These are phyloP conservation scores for Ophiocordyceps sinensis DNA, from an alignment of 2,329 filamentous ascomycete genomes.

Conservation along the genomic window DNA sequence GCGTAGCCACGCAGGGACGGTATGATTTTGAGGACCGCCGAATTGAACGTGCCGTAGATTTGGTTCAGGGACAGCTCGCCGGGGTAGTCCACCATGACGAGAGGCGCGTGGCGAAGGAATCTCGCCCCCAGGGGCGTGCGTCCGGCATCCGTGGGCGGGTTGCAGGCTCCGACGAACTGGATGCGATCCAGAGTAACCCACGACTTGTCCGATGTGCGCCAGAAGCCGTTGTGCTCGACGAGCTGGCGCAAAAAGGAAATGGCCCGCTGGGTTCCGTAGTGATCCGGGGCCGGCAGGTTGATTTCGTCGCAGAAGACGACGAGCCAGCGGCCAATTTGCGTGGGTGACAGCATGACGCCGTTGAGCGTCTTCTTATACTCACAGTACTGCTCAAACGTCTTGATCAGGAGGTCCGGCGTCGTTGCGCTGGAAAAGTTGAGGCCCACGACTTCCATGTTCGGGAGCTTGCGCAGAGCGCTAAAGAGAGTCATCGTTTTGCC, in stretches of 20 bases:
- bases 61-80: conserved; percentile 88
- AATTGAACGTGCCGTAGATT: conserved; percentile 98
- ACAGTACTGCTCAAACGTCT: conserved; percentile 98
- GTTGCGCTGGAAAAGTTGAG: conserved; percentile 99
- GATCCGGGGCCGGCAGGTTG: conserved; percentile 93
- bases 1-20: conserved; percentile 90
- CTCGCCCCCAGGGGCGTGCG: conserved; percentile 86
- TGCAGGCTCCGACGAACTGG: conserved; percentile 97
- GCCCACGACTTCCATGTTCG: conserved; percentile 97
- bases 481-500: conserved; percentile 99
- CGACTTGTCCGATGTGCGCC: conserved; percentile 91
- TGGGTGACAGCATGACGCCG: conserved; percentile 87
- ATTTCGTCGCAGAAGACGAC: conserved; percentile 99
- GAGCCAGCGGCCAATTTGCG: conserved; percentile 92
- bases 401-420: conserved; percentile 92
- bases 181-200: conserved; percentile 98
- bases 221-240: conserved; percentile 98
- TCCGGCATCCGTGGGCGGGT: conserved; percentile 92
- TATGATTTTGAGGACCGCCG: conserved; percentile 89
- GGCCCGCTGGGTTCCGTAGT: conserved; percentile 91
- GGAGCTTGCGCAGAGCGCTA: conserved; percentile 88
- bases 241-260: conserved; percentile 96
- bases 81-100: conserved; percentile 99
- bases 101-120: conserved; percentile 91
- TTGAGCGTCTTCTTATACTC: conserved; percentile 99